Evolutionary conservation across 1,284 basidiomycete species (phyloP).

Genomic region (Wallemia mellicola): DNA sequence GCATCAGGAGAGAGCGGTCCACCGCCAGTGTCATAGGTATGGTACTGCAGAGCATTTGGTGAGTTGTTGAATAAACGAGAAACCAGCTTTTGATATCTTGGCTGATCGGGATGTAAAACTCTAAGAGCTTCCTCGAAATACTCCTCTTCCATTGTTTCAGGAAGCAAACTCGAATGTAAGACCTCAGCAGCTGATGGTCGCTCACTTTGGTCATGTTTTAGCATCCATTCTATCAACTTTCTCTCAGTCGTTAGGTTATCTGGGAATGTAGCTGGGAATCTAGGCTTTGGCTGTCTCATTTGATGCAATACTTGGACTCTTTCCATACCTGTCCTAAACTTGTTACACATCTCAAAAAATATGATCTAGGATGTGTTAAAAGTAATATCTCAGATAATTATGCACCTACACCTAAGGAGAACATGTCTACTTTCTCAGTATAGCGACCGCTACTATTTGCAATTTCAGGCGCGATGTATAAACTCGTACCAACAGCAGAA

Average conservation of each 20-base stretch:
- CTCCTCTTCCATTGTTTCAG: slow-evolving; percentile 16
- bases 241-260: slow-evolving; percentile 9
- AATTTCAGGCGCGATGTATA: slow-evolving; percentile 13
- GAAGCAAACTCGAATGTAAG: slow-evolving; percentile 14
- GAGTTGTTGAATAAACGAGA: slow-evolving; percentile 1
- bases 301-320: slow-evolving; percentile 12
- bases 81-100: slow-evolving; percentile 5
- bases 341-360: slow-evolving; percentile 17
- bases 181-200: slow-evolving; percentile 14
- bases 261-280: slow-evolving; percentile 12
- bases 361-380: slow-evolving; percentile 8
- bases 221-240: slow-evolving; percentile 11
- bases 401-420: slow-evolving; percentile 10
- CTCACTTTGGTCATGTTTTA: slow-evolving; percentile 13
- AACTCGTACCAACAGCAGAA: slow-evolving; percentile 13
- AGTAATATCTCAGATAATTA: background rate
- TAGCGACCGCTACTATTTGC: slow-evolving; percentile 8
- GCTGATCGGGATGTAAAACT: slow-evolving; percentile 10
- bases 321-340: slow-evolving; percentile 13
- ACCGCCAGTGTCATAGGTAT: slow-evolving; percentile 14
- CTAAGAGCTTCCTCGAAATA: slow-evolving; percentile 15
- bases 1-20: slow-evolving; percentile 12
- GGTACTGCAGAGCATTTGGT: slow-evolving; percentile 12
- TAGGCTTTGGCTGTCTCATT: slow-evolving; percentile 9
- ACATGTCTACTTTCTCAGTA: slow-evolving; percentile 16